Base-by-base conservation (phyloP, 805 yeast species). In the Metschnikowia anglica region DNA sequence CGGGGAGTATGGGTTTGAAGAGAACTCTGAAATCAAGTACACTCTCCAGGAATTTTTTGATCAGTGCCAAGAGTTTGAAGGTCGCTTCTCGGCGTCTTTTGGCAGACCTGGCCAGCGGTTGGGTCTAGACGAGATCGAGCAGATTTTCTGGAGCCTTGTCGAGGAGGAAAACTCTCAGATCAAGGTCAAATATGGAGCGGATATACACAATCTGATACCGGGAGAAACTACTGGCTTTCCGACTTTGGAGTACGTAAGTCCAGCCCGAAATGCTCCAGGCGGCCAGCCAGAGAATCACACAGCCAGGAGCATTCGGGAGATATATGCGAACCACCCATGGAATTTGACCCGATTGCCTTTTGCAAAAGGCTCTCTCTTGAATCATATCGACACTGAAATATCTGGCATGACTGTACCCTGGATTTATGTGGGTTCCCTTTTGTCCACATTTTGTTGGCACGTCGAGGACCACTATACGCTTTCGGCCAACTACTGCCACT, bases 321-420 rank as follows among this genome's bases (percentile, higher is more conserved):
- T 53, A 53, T 81, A 81, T 51, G 60, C 73, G 2, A 55, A 72
- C 2, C 88, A 84, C 48, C 85, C 89, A 1, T 87, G 88, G 80
- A 88, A 88, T 56, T 65, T 88, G 49, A 79, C 86, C 15, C 80
- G 79, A 46, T 62, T 88, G 17, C 95, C 96, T 0, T 80, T 74
- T 60, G 77, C 83, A 10, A 63, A 73, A 29, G 85, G 88, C 0
- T 85, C 95, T 0, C 63, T 85, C n/a, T 65, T 86, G 39, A 80
- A 81, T 43, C 78, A 78, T 53, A 73, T 85, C 43, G 77, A 78
- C 43, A 76, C 79, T 15, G 75, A 79, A 24, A 85, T 91, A 2
- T 83, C 96, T 0, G 98, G 98, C 0, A 90, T 90, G 88, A 89
- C 97, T 0, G 77, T 86, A 15, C 98, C 98, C 0, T 90, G 98